Evolutionary conservation across 2,329 filamentous ascomycete species (phyloP), one percentile per base, ranked within the genome.

Genomic region (Penicillium sumatraense): DNA sequence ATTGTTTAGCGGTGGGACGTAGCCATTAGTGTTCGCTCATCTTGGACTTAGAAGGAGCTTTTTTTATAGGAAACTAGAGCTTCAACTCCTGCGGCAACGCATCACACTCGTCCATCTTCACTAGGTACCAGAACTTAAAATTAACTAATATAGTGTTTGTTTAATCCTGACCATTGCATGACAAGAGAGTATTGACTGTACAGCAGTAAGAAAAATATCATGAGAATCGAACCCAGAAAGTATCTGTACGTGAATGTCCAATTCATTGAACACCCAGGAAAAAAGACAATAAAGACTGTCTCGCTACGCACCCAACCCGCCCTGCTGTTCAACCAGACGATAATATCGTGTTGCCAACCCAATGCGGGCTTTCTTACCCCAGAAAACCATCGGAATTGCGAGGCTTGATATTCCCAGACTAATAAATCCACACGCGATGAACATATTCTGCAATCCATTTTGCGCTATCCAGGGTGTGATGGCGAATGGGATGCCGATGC

Each of bases 401-500:
- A 61, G 46, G 13, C 48, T 8, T 2, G 56, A 60, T 8, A 68
- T 36, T 0, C 26, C 66, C 3, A 70, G 51, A 46, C 60, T 65
- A 20, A 69, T 59, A 18, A 66, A 64, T 2, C 68, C 68, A 40
- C 59, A 66, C 2, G 61, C 47, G 29, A 70, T 58, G 18, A 68
- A 69, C 65, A 68, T 69, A 5, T 66, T 67, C 9, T 61, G 63
- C 1, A 68, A 18, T 2, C 66, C 68, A 23, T 59, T 58, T 3
- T 40, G 45, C 11, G 58, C 16, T 13, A 71, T 66, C 71, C 68
- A 73, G 3, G 69, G 67, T 1, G 49, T 57, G 1, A 70, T 65
- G 2, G 64, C 68, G n/a, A 72, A 69, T 1, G 68, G 67, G 11
- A 73, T 64, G 1, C 62, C 65, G 24, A 72, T 71, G 42, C 65